phyloP scores from a whole-genome alignment of 495 filamentous ascomycete species.

The Tuber melanosporum region DNA sequence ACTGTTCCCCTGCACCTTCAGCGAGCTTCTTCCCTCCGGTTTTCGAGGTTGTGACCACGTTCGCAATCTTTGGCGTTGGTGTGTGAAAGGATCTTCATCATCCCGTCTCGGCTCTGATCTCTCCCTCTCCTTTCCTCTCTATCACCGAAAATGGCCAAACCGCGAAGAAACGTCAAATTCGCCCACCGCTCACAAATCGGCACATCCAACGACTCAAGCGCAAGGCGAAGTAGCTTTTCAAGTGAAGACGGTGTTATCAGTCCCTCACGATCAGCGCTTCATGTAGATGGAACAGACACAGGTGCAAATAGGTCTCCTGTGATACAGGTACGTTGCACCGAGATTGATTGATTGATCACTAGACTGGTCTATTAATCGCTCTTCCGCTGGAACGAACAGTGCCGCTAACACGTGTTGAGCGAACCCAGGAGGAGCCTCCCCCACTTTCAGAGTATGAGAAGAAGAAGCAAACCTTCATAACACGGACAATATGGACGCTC shows the following conservation, averaged over 20 bases:
- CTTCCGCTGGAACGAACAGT: slow-evolving; percentile 1
- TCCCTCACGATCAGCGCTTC: slow-evolving; percentile 32
- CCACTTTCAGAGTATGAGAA: slow-evolving; percentile 79
- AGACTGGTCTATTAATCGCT: neutral
- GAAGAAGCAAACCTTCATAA: slow-evolving; percentile 98
- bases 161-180: slow-evolving; percentile 78
- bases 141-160: slow-evolving; percentile 57
- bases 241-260: slow-evolving; percentile 45
- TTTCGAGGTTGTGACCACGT: neutral
- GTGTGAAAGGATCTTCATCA: slow-evolving; percentile 3
- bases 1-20: neutral
- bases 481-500: slow-evolving; percentile 94
- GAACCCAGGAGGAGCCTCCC: slow-evolving; percentile 46
- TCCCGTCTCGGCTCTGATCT: slow-evolving; percentile 3
- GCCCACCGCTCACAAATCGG: slow-evolving; percentile 50
- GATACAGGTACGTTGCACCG: slow-evolving; percentile 22
- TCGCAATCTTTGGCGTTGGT: neutral
- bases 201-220: slow-evolving; percentile 44
- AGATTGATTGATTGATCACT: neutral
- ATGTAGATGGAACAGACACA: slow-evolving; percentile 36
- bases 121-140: neutral
- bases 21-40: neutral
- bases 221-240: slow-evolving; percentile 68
- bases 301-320: slow-evolving; percentile 26
- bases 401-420: slow-evolving; percentile 28